Base-by-base conservation (phyloP, 2,329 filamentous ascomycete genomes). In the Penicillium griseofulvum region DNA sequence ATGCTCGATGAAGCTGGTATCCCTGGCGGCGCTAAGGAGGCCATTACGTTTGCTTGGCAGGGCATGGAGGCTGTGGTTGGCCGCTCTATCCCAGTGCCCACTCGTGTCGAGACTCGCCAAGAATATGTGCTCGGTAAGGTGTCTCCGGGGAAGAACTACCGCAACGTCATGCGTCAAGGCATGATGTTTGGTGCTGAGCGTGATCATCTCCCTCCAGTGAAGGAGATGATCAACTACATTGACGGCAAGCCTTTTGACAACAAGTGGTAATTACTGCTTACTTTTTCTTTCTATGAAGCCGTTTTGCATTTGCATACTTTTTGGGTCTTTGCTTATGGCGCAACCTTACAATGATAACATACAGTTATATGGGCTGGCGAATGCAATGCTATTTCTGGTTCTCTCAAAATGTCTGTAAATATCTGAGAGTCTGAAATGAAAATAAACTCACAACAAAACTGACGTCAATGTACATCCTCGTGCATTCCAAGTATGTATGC, bases 11-110 rank as follows among this genome's bases (percentile, higher is more conserved):
- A 81, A 45, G 81, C 81, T 3, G 83, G 83, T 5, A 77, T 86
- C 46, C 80, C 81, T 0, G 80, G 71, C 1, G 80, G 78, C 33
- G 83, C 83, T 3, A 86, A 86, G 67, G 83, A 86, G 65, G 81
- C 82, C 5, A 75, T 83, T 49, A 82, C 79, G 1, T 85, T 86
- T 64, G 83, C 84, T 4, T 83, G 81, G 78, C 81, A 84, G 68
- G 83, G 78, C 3, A 81, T 86, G 77, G 82, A 86, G 65, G 80
- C 82, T 2, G 65, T 85, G 16, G 77, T 83, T 0, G 82, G 81
- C 8, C 74, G 83, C 16, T 78, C 76, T 28, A 81, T 84, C 44
- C 80, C 78, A 1, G 80, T 85, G 9, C 82, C 82, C 2, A 72
- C 71, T n/a, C 71, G 78, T 8, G 81, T 83, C 2, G 81, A 84